These are phyloP conservation scores for Penicillium riverlandense DNA, from an alignment of 495 filamentous ascomycete species.

Conservation along the genomic window DNA sequence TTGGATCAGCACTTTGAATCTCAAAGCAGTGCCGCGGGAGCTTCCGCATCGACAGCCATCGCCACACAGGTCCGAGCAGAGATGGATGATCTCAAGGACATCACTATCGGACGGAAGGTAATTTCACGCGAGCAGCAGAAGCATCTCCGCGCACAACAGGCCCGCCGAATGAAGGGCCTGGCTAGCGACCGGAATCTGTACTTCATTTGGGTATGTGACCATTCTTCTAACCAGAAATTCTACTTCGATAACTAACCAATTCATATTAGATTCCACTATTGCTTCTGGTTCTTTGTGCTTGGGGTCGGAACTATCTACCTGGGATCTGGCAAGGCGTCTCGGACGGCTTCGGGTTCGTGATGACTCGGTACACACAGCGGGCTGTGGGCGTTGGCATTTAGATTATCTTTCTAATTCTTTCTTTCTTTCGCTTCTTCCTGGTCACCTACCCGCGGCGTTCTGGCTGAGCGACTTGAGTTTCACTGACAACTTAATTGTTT, in stretches of 20 bases:
- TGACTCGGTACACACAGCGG: slow-evolving; percentile 34
- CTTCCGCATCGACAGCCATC: slow-evolving; percentile 13
- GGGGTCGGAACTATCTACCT: slow-evolving; percentile 55
- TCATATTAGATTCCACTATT: slow-evolving; percentile 37
- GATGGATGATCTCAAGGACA: slow-evolving; percentile 34
- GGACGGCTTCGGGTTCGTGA: slow-evolving; percentile 37
- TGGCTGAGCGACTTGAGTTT: slow-evolving; percentile 14
- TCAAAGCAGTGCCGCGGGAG: slow-evolving; percentile 35
- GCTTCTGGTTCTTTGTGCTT: slow-evolving; percentile 55
- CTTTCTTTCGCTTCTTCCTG: slow-evolving; percentile 12
- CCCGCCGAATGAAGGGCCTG: slow-evolving; percentile 65
- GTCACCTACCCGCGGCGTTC: slow-evolving; percentile 17
- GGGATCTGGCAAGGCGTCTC: slow-evolving; percentile 42
- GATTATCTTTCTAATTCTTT: slow-evolving; percentile 8
- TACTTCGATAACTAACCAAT: slow-evolving; percentile 17
- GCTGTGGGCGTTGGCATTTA: slow-evolving; percentile 32
- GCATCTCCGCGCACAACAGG: slow-evolving; percentile 62
- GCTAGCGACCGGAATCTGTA: slow-evolving; percentile 72
- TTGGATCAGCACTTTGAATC: slow-evolving; percentile 61
- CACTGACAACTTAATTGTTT: slow-evolving; percentile 5
- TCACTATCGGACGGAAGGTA: slow-evolving; percentile 37
- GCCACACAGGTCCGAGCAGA: slow-evolving; percentile 34
- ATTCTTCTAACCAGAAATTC: neutral
- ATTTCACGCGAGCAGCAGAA: slow-evolving; percentile 68
- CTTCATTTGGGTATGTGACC: slow-evolving; percentile 70